These are phyloP conservation scores for Thielaviopsis populi DNA, from an alignment of 2,329 filamentous ascomycete species.

Conservation along the genomic window DNA sequence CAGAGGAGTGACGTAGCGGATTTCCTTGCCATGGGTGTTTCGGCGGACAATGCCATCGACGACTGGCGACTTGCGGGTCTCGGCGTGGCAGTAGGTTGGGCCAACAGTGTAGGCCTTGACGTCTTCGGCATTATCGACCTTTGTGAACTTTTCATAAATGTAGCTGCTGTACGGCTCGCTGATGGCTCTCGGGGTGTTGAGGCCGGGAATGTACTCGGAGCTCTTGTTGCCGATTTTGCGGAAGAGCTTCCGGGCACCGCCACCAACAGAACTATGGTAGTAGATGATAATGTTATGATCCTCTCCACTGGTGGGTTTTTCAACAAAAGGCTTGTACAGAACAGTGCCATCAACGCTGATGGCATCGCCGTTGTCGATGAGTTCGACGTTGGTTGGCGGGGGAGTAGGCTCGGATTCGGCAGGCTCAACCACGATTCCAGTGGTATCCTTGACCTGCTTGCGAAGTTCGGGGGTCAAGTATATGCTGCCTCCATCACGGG, in stretches of 20 bases:
- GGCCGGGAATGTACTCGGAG: constrained; percentile 73
- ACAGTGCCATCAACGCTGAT: constrained; percentile 71
- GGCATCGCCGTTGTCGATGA: constrained; percentile 81
- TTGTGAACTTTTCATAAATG: constrained; percentile 93
- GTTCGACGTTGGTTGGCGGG: constrained; percentile 60
- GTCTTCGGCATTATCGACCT: constrained; percentile 92
- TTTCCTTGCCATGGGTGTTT: constrained; percentile 93
- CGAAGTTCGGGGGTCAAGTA: constrained; percentile 66
- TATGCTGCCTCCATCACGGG: constrained; percentile 74
- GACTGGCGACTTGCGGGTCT: constrained; percentile 92
- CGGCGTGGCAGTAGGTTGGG: constrained; percentile 81
- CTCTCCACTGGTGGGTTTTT: constrained; percentile 95
- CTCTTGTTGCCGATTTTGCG: constrained; percentile 98
- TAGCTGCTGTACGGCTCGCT: constrained; percentile 72
- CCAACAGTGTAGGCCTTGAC: constrained; percentile 98
- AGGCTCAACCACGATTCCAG: constrained; percentile 54
- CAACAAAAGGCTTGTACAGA: constrained; percentile 87
- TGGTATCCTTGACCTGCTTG: constrained; percentile 64
- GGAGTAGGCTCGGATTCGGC: not conserved
- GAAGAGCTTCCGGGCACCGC: constrained; percentile 83
- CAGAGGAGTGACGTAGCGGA: constrained; percentile 83
- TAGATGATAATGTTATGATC: constrained; percentile 99
- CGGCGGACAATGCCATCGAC: constrained; percentile 91
- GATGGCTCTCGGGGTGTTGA: constrained; percentile 64
- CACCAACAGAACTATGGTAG: constrained; percentile 72